A percentile compares a stretch with the other conserved stretches of the same genome.
Conservation (phyloP, 2,329 filamentous ascomycete species). For the Colletotrichum limetticola region DNA sequence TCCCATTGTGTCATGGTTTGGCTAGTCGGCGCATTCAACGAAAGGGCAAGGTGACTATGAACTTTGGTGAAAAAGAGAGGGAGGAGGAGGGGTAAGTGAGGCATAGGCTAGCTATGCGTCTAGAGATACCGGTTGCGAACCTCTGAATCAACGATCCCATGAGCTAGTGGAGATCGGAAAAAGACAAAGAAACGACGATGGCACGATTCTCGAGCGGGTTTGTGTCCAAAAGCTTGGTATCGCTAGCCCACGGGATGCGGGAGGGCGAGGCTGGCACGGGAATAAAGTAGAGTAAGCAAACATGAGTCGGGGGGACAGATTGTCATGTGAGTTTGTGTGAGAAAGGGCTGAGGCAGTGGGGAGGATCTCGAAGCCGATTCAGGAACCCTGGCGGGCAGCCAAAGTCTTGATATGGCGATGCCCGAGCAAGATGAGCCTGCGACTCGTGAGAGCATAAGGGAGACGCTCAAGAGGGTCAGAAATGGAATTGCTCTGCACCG, state of each 20-base stretch:
- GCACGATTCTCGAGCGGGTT: neutral
- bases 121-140: neutral
- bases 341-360: neutral
- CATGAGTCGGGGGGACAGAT: neutral
- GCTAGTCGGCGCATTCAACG: neutral
- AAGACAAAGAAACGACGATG: neutral
- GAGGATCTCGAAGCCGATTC: neutral
- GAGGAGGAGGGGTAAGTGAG: neutral
- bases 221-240: neutral
- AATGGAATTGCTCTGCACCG: neutral
- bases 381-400: neutral
- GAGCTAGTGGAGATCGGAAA: neutral
- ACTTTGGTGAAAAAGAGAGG: neutral
- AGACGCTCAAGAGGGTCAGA: neutral
- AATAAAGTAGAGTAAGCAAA: neutral
- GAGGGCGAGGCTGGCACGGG: neutral
- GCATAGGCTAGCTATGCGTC: neutral
- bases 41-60: neutral
- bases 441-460: neutral
- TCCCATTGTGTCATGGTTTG: neutral
- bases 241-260: neutral
- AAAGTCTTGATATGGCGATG: neutral
- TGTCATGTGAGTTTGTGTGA: neutral
- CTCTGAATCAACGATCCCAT: neutral
- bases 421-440: neutral